These are phyloP conservation scores for Yamadazyma oceani DNA, from an alignment of 1,139 yeast genomes.

Conservation along the genomic window DNA sequence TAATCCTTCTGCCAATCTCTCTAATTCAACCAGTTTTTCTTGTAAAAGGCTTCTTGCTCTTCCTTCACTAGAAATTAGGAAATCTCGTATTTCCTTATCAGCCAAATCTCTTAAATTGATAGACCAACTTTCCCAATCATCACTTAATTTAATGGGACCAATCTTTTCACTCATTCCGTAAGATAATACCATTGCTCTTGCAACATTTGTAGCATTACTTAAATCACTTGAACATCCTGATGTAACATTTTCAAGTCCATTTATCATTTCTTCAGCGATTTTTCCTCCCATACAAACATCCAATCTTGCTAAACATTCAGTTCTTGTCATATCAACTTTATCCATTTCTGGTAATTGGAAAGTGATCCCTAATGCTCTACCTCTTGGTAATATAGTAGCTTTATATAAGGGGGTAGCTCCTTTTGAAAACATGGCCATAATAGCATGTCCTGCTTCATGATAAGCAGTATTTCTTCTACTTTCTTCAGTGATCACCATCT, in stretches of 20 bases:
- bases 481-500: conserved; percentile 97
- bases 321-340: conserved; percentile 87
- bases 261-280: conserved; percentile 90
- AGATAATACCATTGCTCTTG: conserved; percentile 94
- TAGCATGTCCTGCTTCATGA: conserved; percentile 99
- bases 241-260: conserved; percentile 90
- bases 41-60: conserved; percentile 72
- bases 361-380: conserved; percentile 93
- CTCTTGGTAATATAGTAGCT: conserved; percentile 96
- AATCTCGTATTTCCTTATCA: conserved; percentile 82
- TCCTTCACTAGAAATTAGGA: conserved; percentile 71
- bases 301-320: conserved; percentile 84
- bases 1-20: conserved; percentile 87
- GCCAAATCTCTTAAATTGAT: conserved; percentile 84
- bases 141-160: conserved; percentile 87
- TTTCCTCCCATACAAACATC: conserved; percentile 99
- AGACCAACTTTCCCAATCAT: conserved; percentile 95
- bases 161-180: conserved; percentile 95
- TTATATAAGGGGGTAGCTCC: conserved; percentile 97
- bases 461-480: conserved; percentile 91
- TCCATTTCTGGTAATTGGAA: conserved; percentile 99
- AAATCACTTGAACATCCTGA: conserved; percentile 93
- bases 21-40: conserved; percentile 68
- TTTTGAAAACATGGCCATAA: conserved; percentile 90
- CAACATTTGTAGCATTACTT: conserved; percentile 85